Base-by-base conservation (phyloP, 345 rosid species). In the Clarkia xantiana region DNA sequence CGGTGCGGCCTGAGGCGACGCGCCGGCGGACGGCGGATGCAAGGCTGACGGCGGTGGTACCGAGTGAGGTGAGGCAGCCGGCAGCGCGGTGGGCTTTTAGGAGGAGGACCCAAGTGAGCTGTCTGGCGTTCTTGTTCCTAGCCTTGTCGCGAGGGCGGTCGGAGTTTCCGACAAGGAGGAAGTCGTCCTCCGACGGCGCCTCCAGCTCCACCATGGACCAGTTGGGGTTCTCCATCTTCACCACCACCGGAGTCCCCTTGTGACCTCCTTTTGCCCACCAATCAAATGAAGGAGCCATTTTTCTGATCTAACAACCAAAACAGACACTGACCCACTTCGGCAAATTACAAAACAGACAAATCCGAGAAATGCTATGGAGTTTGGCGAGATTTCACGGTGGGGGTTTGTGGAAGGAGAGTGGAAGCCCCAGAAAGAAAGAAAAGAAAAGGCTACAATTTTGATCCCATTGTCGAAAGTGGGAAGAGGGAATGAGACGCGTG, bases 131-230 rank as follows among this genome's bases (percentile, higher is more conserved):
- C 71, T 71, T 86, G 73, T 82, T 77, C 3, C 93, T 80, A 14
- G 72, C 66, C 41, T 75, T 82, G 23, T 87, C 84, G 13, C 62
- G 43, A 18, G 12, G 62, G 66, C 11, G 44, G 39, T 18, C 68
- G 25, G 47, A 40, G 58, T 54, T n/a, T 9, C 74, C 2, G 71
- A 57, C 20, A 54, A 67, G 59, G 40, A 82, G 53, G 60, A 90
- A 83, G 67, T 90, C 94, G 12, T 83, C 86, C 19, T 81, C 82
- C 0, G 82, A 66, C 0, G 94, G 86, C 18, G 75, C 78, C 53
- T 90, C 84, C 2, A 90, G 78, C 67, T 90, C 96, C 13, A 83
- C 81, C 94, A 90, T 86, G 18, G 96, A 86, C 98, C 98, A 90
- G 69, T 86, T 90, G 2, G 98, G 98, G 64, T 90, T 86, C 61